These are phyloP conservation scores for Hypoxylon sp. DNA, from an alignment of 2,329 filamentous ascomycete genomes.

Conservation along the genomic window DNA sequence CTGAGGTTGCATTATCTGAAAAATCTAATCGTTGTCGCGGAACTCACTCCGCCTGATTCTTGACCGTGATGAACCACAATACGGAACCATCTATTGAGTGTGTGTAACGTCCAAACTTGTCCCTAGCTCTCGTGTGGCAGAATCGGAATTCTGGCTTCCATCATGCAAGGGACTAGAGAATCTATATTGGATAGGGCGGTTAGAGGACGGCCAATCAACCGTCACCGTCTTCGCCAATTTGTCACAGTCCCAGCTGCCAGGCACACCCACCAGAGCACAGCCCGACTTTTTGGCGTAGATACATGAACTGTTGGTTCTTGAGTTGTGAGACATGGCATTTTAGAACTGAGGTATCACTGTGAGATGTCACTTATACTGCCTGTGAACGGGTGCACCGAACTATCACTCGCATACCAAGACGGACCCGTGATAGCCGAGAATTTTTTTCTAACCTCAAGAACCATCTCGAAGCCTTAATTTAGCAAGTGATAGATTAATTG, in stretches of 20 bases:
- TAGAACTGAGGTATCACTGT: constrained; percentile 41
- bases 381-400: constrained; percentile 15
- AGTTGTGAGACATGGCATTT: constrained; percentile 32
- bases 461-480: constrained; percentile 15
- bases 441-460: constrained; percentile 31
- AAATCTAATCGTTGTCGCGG: constrained; percentile 32
- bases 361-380: constrained; percentile 40
- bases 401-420: constrained; percentile 40
- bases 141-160: constrained; percentile 15
- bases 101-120: constrained; percentile 27
- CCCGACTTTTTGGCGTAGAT: constrained; percentile 28
- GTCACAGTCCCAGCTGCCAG: constrained; percentile 38
- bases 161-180: constrained; percentile 34
- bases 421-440: constrained; percentile 36
- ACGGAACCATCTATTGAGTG: constrained; percentile 16
- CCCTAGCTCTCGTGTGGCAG: constrained; percentile 18
- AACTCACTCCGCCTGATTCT: constrained; percentile 17
- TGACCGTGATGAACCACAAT: constrained; percentile 22
- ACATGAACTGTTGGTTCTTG: constrained; percentile 34
- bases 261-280: constrained; percentile 32
- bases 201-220: constrained; percentile 38
- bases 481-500: constrained; percentile 23
- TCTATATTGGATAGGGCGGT: constrained; percentile 29
- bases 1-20: constrained; percentile 36
- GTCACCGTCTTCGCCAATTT: constrained; percentile 10